Conservation (phyloP, 768 basidiomycete genomes). For the Dioszegia crocea region DNA sequence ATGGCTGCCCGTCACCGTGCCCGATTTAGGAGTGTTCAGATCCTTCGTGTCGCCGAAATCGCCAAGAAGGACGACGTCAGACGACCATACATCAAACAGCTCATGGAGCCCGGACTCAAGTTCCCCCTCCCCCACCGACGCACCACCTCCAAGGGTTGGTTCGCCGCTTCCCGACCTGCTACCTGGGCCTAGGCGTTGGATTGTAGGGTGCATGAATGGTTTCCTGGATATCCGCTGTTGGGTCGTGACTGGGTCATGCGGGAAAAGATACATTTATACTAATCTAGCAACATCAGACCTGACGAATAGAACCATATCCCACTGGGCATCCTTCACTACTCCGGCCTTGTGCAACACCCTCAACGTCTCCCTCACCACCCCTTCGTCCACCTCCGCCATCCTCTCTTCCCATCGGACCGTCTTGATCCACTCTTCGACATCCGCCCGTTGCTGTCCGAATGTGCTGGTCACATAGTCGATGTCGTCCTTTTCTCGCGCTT, state of each 20-base stretch:
- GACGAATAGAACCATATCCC: constrained; percentile 60
- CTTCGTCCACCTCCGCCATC: constrained; percentile 61
- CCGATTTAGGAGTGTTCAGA: constrained; percentile 97
- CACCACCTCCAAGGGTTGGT: constrained; percentile 50
- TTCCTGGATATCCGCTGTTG: not conserved
- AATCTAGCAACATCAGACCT: constrained; percentile 55
- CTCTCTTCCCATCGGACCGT: constrained; percentile 71
- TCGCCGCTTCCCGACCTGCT: constrained; percentile 48
- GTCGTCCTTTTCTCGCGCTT: constrained; percentile 59
- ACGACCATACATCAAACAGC: constrained; percentile 97
- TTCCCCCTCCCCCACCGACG: constrained; percentile 87
- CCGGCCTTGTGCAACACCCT: constrained; percentile 72
- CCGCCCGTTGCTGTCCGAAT: constrained; percentile 77
- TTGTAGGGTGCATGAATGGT: constrained; percentile 10
- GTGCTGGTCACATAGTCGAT: constrained; percentile 70
- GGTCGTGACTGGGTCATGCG: not conserved
- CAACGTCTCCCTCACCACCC: constrained; percentile 67
- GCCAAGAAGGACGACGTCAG: constrained; percentile 86
- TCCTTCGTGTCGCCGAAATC: constrained; percentile 95
- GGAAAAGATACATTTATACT: constrained; percentile 16
- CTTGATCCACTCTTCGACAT: constrained; percentile 80
- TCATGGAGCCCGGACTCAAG: constrained; percentile 80
- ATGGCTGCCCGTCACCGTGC: constrained; percentile 99
- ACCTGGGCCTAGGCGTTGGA: constrained; percentile 10
- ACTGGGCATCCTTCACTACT: constrained; percentile 61